These are phyloP conservation scores for Cucumis cinereus DNA, from an alignment of 306 rosid species.

Conservation along the genomic window DNA sequence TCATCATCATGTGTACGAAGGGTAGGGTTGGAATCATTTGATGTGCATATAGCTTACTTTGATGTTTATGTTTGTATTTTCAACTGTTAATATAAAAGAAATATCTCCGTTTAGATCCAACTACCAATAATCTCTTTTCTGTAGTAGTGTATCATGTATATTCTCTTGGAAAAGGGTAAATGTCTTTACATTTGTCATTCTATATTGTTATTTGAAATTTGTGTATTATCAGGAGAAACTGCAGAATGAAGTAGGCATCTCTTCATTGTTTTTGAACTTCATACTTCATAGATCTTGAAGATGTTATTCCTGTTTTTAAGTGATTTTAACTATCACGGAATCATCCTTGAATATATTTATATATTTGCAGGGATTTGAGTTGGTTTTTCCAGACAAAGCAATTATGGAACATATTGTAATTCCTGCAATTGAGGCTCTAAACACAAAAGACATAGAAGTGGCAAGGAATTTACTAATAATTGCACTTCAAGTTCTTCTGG, in stretches of 20 bases:
- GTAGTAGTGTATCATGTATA: no score
- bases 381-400: constrained; percentile 53
- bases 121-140: no score
- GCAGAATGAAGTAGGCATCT: constrained; percentile 51
- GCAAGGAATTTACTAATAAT: constrained; percentile 36
- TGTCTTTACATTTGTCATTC: no score
- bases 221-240: constrained; percentile 68
- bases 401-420: constrained; percentile 60
- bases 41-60: no score
- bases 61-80: no score
- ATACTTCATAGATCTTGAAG: neutral
- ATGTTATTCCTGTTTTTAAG: neutral
- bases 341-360: neutral
- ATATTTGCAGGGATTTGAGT: constrained; percentile 60
- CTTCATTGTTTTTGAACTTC: neutral
- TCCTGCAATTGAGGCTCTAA: constrained; percentile 63
- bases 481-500: neutral
- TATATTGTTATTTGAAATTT: no score
- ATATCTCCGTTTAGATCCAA: no score
- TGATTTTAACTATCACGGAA: neutral
- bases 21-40: no score
- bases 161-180: no score
- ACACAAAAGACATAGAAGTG: constrained; percentile 68
- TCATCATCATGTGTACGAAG: no score
- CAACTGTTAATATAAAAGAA: no score